Evolutionary conservation across 345 rosid genomes (phyloP).

Genomic region (Eucalyptus shirleyi): DNA sequence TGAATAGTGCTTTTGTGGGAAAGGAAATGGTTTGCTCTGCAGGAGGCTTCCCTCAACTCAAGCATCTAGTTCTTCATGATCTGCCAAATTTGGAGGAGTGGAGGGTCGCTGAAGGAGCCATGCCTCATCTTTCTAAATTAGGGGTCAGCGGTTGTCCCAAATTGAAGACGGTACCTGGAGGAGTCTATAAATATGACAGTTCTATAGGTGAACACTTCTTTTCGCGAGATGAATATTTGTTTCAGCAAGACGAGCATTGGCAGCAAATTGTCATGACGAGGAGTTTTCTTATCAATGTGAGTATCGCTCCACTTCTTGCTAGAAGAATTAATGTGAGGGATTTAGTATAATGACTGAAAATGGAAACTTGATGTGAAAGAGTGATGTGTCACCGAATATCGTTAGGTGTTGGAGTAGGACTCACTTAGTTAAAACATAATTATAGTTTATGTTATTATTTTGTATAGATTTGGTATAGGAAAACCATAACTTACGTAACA

Average conservation of each 20-base stretch:
- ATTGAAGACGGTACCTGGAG: conserved; percentile 6
- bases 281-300: not conserved
- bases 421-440: no score
- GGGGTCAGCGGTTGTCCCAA: conserved; percentile 6
- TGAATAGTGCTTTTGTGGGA: no score
- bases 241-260: not conserved
- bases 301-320: not conserved
- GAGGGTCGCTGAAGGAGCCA: conserved; percentile 26
- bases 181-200: not conserved
- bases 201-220: no score
- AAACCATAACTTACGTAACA: no score
- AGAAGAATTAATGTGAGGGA: not conserved
- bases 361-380: not conserved
- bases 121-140: conserved; percentile 14
- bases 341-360: not conserved
- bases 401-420: not conserved
- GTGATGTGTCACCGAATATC: not conserved
- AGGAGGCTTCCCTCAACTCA: no score
- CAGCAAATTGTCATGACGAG: not conserved
- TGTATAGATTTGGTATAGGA: no score
- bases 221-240: no score
- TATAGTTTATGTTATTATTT: no score
- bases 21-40: no score
- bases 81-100: conserved; percentile 10
- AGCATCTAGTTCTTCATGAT: not conserved